These are phyloP conservation scores for Fusarium clavum DNA, from an alignment of 2,329 filamentous ascomycete genomes.

Conservation along the genomic window DNA sequence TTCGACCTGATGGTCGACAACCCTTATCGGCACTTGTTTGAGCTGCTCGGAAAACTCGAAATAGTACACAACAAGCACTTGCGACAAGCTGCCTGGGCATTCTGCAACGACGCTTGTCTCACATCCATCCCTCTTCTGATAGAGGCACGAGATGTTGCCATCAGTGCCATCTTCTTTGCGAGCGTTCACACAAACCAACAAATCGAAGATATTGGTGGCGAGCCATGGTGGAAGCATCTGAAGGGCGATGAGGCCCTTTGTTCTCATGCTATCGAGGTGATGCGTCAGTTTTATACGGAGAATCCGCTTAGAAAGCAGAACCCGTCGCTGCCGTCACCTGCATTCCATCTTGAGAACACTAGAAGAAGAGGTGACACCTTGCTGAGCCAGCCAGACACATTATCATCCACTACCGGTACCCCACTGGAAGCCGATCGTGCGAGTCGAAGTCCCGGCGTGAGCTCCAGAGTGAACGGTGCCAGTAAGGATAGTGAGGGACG, in stretches of 20 bases:
- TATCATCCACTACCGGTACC: slow-evolving; percentile 63
- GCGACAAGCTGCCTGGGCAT: slow-evolving; percentile 90
- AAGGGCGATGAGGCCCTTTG: slow-evolving; percentile 78
- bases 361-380: slow-evolving; percentile 60
- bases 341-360: slow-evolving; percentile 67
- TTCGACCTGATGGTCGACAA: slow-evolving; percentile 94
- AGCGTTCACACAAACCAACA: slow-evolving; percentile 77
- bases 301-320: slow-evolving; percentile 71
- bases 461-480: slow-evolving; percentile 54
- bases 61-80: slow-evolving; percentile 84
- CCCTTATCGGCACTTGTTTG: slow-evolving; percentile 86
- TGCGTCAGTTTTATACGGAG: slow-evolving; percentile 76
- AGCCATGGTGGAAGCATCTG: slow-evolving; percentile 88
- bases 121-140: slow-evolving; percentile 87
- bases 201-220: slow-evolving; percentile 81
- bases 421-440: slow-evolving; percentile 60
- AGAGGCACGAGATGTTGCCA: slow-evolving; percentile 82
- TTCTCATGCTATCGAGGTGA: slow-evolving; percentile 77
- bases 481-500: slow-evolving; percentile 50
- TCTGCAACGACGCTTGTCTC: slow-evolving; percentile 89
- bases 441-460: slow-evolving; percentile 64
- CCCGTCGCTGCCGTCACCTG: slow-evolving; percentile 64
- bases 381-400: slow-evolving; percentile 56
- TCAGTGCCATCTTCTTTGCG: slow-evolving; percentile 87
- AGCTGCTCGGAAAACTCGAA: slow-evolving; percentile 78